Evolutionary conservation across 805 yeast genomes (phyloP).

Genomic region (Priceomyces fermenticarens): DNA sequence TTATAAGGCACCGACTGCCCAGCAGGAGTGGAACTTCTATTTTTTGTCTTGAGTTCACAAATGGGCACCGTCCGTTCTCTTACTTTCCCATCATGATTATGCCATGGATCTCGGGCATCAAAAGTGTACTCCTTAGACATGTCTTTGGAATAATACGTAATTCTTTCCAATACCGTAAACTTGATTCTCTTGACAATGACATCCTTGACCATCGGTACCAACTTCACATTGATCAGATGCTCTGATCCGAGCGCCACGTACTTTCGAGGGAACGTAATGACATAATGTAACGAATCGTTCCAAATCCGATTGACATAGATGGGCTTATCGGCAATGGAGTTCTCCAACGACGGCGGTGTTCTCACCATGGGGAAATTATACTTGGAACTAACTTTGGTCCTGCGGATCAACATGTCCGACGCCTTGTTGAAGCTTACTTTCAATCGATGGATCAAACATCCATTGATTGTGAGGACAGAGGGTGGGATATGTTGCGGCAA

Average conservation of each 20-base stretch:
- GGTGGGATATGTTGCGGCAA: slow-evolving; percentile 66
- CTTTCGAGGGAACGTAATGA: slow-evolving; percentile 68
- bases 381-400: slow-evolving; percentile 27
- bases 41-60: slow-evolving; percentile 60
- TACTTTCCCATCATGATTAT: slow-evolving; percentile 17
- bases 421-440: slow-evolving; percentile 36
- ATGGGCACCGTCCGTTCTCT: slow-evolving; percentile 56
- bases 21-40: slow-evolving; percentile 23
- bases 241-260: slow-evolving; percentile 63
- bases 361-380: slow-evolving; percentile 48
- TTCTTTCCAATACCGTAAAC: slow-evolving; percentile 63
- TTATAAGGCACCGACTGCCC: slow-evolving; percentile 43
- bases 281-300: slow-evolving; percentile 69
- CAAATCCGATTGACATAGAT: slow-evolving; percentile 73
- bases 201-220: slow-evolving; percentile 63
- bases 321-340: slow-evolving; percentile 64
- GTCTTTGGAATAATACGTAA: slow-evolving; percentile 59
- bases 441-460: slow-evolving; percentile 44
- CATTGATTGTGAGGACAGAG: slow-evolving; percentile 49
- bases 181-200: slow-evolving; percentile 61
- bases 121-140: slow-evolving; percentile 42
- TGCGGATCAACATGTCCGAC: slow-evolving; percentile 32
- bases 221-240: slow-evolving; percentile 58
- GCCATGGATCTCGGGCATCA: slow-evolving; percentile 28
- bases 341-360: slow-evolving; percentile 56